Evolutionary conservation across 2,329 filamentous ascomycete genomes (phyloP).

Genomic region (Metarhizium anisopliae): DNA sequence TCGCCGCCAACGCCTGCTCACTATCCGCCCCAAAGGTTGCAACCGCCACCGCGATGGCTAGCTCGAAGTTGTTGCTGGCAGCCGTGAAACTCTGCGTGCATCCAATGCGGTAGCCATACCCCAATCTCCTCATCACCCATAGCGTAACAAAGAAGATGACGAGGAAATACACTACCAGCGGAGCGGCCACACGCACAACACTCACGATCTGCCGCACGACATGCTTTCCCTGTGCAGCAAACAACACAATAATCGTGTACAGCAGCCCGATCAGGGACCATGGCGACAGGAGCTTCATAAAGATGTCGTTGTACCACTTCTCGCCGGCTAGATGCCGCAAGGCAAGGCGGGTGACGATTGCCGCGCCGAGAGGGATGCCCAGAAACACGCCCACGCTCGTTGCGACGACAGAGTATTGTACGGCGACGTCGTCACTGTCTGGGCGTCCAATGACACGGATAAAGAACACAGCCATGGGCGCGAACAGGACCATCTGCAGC

Average conservation of each 20-base stretch:
- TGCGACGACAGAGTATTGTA: slow-evolving; percentile 60
- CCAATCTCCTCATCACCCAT: slow-evolving; percentile 49
- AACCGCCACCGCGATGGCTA: slow-evolving; percentile 82
- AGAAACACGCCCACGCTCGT: slow-evolving; percentile 78
- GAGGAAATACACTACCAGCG: slow-evolving; percentile 72
- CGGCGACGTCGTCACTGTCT: slow-evolving; percentile 20
- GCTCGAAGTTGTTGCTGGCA: slow-evolving; percentile 87
- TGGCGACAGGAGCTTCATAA: slow-evolving; percentile 61
- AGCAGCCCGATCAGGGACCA: slow-evolving; percentile 75
- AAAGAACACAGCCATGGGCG: slow-evolving; percentile 60
- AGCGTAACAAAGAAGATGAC: slow-evolving; percentile 66
- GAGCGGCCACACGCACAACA: slow-evolving; percentile 72
- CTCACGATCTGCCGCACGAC: slow-evolving; percentile 78
- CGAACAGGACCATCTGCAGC: slow-evolving; percentile 65
- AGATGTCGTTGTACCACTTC: slow-evolving; percentile 57
- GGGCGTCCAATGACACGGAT: slow-evolving; percentile 54
- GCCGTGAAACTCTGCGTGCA: slow-evolving; percentile 81
- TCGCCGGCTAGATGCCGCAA: slow-evolving; percentile 47
- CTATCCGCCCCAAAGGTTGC: slow-evolving; percentile 71
- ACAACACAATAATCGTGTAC: slow-evolving; percentile 80
- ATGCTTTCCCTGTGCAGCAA: slow-evolving; percentile 68
- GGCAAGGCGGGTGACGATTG: slow-evolving; percentile 62
- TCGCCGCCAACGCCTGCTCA: slow-evolving; percentile 72
- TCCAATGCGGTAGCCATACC: slow-evolving; percentile 63
- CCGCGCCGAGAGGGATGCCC: slow-evolving; percentile 72